phyloP scores from a whole-genome alignment of 257 asterid species.

The Rauvolfia tetraphylla region DNA sequence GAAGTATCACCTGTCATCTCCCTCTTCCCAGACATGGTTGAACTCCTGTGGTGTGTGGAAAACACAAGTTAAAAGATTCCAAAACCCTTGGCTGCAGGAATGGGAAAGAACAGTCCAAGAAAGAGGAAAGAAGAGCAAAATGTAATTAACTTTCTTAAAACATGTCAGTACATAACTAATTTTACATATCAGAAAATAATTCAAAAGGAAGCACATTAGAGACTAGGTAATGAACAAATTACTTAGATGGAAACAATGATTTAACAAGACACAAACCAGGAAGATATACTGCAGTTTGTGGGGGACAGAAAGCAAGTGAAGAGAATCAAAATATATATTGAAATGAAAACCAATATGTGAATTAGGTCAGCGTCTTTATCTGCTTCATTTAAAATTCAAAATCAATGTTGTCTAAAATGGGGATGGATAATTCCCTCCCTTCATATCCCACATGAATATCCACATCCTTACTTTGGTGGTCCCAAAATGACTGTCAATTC shows the following conservation, averaged over 20 bases:
- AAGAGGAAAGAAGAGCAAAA: not conserved
- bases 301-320: not conserved
- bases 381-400: not conserved
- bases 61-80: not conserved
- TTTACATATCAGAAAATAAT: not conserved
- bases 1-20: slow-evolving; percentile 64
- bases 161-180: not conserved
- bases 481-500: not conserved
- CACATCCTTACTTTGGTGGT: not conserved
- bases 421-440: not conserved
- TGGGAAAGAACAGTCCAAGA: not conserved
- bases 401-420: not conserved
- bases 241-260: not conserved
- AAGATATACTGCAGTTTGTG: not conserved
- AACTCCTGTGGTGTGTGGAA: slow-evolving; percentile 45
- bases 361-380: not conserved
- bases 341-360: not conserved
- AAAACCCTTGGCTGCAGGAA: not conserved
- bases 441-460: not conserved
- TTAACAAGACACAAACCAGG: not conserved
- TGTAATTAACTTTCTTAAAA: not conserved
- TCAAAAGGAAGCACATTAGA: not conserved
- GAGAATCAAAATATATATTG: not conserved
- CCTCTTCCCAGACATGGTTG: slow-evolving; percentile 89
- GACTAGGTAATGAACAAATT: not conserved